Percentiles rank a stretch among this genome's conserved stretches.
phyloP scores from a whole-genome alignment of 1,139 yeast species.

The Zygoascus sp. region DNA sequence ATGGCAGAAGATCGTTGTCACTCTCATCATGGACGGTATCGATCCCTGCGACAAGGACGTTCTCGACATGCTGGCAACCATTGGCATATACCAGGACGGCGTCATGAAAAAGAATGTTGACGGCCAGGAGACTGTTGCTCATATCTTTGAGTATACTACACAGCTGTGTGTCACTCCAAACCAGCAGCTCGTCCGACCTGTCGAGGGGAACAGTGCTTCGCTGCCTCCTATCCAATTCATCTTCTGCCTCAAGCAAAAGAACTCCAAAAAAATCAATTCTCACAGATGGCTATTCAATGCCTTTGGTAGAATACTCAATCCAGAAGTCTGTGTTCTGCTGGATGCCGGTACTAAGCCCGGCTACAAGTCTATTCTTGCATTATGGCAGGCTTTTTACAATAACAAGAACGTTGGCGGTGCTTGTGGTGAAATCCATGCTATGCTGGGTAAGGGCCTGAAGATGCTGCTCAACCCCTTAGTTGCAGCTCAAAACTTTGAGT shows the following conservation, averaged over 20 bases:
- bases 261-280: constrained; percentile 88
- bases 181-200: constrained; percentile 42
- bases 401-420: constrained; percentile 98
- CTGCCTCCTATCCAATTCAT: constrained; percentile 79
- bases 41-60: constrained; percentile 83
- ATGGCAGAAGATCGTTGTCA: constrained; percentile 91
- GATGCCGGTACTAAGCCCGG: constrained; percentile 98
- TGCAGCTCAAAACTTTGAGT: constrained; percentile 94
- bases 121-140: constrained; percentile 82
- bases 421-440: constrained; percentile 92
- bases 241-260: constrained; percentile 81
- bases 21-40: constrained; percentile 90
- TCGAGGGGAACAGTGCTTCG: constrained; percentile 58
- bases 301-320: constrained; percentile 78
- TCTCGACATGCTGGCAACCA: constrained; percentile 77
- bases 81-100: constrained; percentile 95
- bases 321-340: constrained; percentile 74
- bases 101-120: constrained; percentile 87
- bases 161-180: constrained; percentile 56
- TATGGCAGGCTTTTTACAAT: constrained; percentile 94
- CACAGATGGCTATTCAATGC: constrained; percentile 97
- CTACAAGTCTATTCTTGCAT: constrained; percentile 72
- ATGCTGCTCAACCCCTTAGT: constrained; percentile 79
- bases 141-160: constrained; percentile 82
- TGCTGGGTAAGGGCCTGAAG: constrained; percentile 83